These are phyloP conservation scores for Lentinula novae-zelandiae DNA, from an alignment of 1,284 basidiomycete species.

Conservation along the genomic window DNA sequence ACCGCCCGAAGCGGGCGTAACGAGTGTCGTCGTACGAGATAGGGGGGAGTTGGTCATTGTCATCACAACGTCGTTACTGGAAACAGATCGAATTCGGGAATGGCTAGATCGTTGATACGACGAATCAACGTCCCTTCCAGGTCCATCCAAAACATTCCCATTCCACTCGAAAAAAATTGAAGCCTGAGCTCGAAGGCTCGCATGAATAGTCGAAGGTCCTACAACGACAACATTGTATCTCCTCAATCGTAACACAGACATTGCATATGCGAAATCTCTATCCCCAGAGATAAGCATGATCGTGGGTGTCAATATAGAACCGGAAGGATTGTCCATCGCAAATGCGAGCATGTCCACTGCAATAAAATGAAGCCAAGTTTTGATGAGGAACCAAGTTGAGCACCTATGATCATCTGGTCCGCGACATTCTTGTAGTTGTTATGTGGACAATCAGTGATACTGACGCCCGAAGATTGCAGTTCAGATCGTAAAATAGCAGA, in stretches of 20 bases:
- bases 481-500: constrained; percentile 28
- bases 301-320: constrained; percentile 13
- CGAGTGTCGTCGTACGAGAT: background rate
- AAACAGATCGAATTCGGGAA: background rate
- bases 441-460: constrained; percentile 41
- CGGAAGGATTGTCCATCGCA: constrained; percentile 20
- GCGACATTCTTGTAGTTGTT: constrained; percentile 38
- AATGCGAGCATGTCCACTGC: constrained; percentile 19
- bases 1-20: background rate
- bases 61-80: background rate
- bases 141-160: constrained; percentile 9
- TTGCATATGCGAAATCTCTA: constrained; percentile 21
- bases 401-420: constrained; percentile 36
- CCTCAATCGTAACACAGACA: constrained; percentile 15
- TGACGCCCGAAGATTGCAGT: constrained; percentile 34
- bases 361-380: background rate
- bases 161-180: constrained; percentile 3
- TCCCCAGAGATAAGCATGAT: constrained; percentile 21
- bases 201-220: constrained; percentile 5
- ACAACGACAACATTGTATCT: constrained; percentile 17
- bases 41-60: background rate
- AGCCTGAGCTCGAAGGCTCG: constrained; percentile 13
- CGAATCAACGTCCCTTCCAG: background rate
- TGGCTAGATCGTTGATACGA: background rate
- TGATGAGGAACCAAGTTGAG: background rate